Base-by-base conservation (phyloP, 2,329 filamentous ascomycete species). In the Hyphodiscus sp. region DNA sequence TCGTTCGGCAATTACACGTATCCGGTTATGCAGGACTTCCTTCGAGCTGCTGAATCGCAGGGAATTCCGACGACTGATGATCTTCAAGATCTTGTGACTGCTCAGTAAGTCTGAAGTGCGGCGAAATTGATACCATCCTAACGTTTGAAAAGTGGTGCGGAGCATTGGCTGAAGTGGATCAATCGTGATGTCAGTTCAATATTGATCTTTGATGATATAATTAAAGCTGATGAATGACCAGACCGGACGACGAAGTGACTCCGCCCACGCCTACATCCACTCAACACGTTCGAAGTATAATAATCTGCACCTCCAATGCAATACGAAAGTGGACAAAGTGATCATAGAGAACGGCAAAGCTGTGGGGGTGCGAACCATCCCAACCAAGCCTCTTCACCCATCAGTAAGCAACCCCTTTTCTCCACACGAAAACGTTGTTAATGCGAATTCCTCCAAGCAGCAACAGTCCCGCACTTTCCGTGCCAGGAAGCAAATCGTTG, bases 151-250 rank as follows among this genome's bases (percentile, higher is more conserved):
- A 65, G 63, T 52, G 87, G 87, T 58, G 87, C 86, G 45, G 86
- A 91, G 71, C 87, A 91, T 60, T 91, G 87, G 87, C 73, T 91
- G 52, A 91, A 91, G 71, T 91, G 87, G 87, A 91, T 91, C 70
- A 91, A 91, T 65, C 79, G 81, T 55, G 81, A 81, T 61, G 74
- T 75, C 62, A 64, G 73, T 57, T 23, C 23, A 29, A 11, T 18
- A 4, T 7, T n/a, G 2, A 19, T 2, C 1, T 26, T 30, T 2
- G 4, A 4, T 18, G 2, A 26, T 29, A 30, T 19, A 13, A 45
- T 43, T 45, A 47, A 42, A 49, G 13, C 41, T 58, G 15, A 57
- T 20, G 29, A 18, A n/a, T 1, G n/a, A 18, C 15, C 51, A 81
- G 69, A 82, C 79, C 64, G 87, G 87, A 45, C 82, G 87, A 49